phyloP scores from a whole-genome alignment of 106 monocot species.

The Allium sativum region DNA sequence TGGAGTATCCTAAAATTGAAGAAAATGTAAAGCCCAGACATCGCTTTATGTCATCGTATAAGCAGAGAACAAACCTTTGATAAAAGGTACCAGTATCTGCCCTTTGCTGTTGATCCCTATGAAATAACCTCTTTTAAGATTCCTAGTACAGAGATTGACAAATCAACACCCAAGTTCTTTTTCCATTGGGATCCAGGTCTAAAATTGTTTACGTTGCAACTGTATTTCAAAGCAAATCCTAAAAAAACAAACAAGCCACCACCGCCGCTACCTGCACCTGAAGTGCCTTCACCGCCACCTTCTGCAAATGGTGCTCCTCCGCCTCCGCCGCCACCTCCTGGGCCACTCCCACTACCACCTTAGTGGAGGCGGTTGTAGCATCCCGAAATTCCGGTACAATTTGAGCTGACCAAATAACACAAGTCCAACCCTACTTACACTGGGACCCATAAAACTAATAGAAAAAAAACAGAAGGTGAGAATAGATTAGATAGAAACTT shows the following conservation, averaged over 20 bases:
- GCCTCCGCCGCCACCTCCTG: conserved; percentile 49
- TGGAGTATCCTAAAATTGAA: conserved; percentile 97
- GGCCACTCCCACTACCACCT: conserved; percentile 45
- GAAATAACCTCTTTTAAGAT: conserved; percentile 90
- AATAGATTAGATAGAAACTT: too few relatives aligned
- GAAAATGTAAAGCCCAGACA: conserved; percentile 81
- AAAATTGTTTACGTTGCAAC: conserved; percentile 90
- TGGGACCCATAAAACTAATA: too few relatives aligned
- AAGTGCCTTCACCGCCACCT: conserved; percentile 22
- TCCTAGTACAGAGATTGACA: conserved; percentile 93
- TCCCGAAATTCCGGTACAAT: too few relatives aligned
- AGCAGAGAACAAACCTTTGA: conserved; percentile 81
- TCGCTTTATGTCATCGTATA: conserved; percentile 92
- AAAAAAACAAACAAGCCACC: conserved; percentile 62
- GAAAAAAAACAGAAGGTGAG: too few relatives aligned
- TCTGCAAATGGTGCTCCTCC: conserved; percentile 25
- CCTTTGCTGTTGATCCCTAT: conserved; percentile 89
- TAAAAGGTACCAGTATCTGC: conserved; percentile 86
- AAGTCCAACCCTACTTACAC: too few relatives aligned
- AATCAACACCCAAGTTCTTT: conserved; percentile 85
- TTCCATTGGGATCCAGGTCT: conserved; percentile 95
- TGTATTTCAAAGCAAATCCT: conserved; percentile 87
- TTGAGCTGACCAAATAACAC: too few relatives aligned
- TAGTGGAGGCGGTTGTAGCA: too few relatives aligned
- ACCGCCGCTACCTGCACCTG: too few relatives aligned